A percentile compares a stretch with the other conserved stretches of the same genome.
These are phyloP conservation scores for Colletotrichum sp. DNA, from an alignment of 2,329 filamentous ascomycete genomes.

Conservation along the genomic window DNA sequence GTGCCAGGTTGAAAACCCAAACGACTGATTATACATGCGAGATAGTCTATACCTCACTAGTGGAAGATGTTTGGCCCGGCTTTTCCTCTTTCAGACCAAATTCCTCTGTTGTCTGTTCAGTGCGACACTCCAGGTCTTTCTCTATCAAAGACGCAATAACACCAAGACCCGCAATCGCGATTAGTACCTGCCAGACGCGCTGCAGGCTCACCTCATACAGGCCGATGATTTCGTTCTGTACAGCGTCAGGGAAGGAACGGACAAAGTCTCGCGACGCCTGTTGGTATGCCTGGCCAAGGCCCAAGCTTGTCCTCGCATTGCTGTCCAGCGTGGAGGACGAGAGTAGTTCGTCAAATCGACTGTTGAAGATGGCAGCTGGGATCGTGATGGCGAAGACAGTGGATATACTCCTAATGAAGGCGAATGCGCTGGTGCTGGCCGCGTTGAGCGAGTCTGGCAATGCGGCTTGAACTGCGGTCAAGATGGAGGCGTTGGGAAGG, in stretches of 20 bases:
- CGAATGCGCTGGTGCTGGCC: constrained; percentile 42
- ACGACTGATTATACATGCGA: neutral
- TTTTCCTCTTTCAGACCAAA: neutral
- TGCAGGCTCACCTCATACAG: neutral
- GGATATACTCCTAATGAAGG: constrained; percentile 55
- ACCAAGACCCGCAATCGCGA: constrained; percentile 29
- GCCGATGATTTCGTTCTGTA: neutral
- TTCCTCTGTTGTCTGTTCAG: constrained; percentile 15
- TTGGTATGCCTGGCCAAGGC: neutral
- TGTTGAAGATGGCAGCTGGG: constrained; percentile 71
- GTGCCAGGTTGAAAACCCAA: neutral
- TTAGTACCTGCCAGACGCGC: constrained; percentile 33
- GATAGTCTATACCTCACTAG: neutral
- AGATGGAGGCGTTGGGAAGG: constrained; percentile 46
- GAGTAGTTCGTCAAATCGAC: constrained; percentile 35
- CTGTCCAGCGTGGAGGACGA: constrained; percentile 37
- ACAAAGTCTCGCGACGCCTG: neutral
- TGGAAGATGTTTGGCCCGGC: neutral
- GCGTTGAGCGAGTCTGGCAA: constrained; percentile 41
- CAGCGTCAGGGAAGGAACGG: neutral
- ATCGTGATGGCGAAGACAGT: constrained; percentile 71
- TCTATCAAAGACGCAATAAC: constrained; percentile 27
- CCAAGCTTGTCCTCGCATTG: neutral
- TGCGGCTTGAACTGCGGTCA: constrained; percentile 57
- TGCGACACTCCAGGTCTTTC: constrained; percentile 27